These are phyloP conservation scores for Diplodia intermedia DNA, from an alignment of 2,329 filamentous ascomycete species.

Conservation along the genomic window DNA sequence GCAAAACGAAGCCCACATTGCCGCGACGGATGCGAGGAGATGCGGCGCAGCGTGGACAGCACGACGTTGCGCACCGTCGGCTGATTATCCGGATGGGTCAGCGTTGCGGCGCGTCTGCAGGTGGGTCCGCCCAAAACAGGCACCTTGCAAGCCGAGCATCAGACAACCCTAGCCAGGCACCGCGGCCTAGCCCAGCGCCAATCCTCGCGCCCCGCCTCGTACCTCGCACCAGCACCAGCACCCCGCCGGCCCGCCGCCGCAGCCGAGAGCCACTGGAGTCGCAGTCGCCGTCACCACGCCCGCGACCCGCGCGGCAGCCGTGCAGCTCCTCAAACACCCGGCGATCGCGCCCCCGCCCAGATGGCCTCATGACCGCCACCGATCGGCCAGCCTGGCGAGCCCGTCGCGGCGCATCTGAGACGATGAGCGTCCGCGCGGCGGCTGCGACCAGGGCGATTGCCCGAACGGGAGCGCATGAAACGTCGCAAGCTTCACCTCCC, in stretches of 20 bases:
- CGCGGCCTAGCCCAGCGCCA: not conserved
- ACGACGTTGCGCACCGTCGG: constrained; percentile 21
- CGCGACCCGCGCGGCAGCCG: constrained; percentile 12
- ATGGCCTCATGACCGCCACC: not conserved
- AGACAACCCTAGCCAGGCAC: not conserved
- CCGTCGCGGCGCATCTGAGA: constrained; percentile 25
- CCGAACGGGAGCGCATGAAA: constrained; percentile 28
- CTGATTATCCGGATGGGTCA: constrained; percentile 26
- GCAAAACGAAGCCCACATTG: constrained; percentile 29
- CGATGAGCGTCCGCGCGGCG: constrained; percentile 28
- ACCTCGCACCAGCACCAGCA: not conserved
- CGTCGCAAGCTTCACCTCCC: constrained; percentile 25
- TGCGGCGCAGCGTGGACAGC: constrained; percentile 23
- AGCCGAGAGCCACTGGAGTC: not conserved
- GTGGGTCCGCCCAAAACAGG: not conserved
- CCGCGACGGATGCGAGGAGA: constrained; percentile 24
- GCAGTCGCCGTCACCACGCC: not conserved
- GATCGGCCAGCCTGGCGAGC: constrained; percentile 9
- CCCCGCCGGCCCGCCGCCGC: not conserved
- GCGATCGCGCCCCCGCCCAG: not conserved
- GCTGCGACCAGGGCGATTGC: constrained; percentile 16
- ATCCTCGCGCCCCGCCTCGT: not conserved
- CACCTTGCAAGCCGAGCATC: not conserved
- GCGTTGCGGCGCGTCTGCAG: not conserved
- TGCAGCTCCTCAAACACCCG: constrained; percentile 11